phyloP scores from a whole-genome alignment of 1,284 basidiomycete species.

The Wallemia hederae region DNA sequence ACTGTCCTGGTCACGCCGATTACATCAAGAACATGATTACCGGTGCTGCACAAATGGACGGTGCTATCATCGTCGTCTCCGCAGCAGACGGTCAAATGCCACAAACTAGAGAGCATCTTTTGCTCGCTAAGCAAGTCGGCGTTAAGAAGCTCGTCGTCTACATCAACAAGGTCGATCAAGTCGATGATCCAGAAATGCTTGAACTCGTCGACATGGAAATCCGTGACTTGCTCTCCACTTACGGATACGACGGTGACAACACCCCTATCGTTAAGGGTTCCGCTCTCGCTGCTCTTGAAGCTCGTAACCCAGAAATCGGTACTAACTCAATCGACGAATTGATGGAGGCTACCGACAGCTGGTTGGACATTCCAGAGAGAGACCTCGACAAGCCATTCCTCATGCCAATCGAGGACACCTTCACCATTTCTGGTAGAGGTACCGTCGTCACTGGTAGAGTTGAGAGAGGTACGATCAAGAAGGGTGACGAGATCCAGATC shows the following conservation, averaged over 20 bases:
- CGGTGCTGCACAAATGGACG: conserved; percentile 96
- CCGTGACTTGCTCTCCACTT: conserved; percentile 74
- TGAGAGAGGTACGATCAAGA: conserved; percentile 74
- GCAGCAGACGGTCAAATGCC: conserved; percentile 99
- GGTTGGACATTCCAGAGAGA: conserved; percentile 83
- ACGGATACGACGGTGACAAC: conserved; percentile 87
- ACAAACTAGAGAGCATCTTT: conserved; percentile 90
- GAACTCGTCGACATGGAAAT: conserved; percentile 99
- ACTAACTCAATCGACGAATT: conserved; percentile 54
- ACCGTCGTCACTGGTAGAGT: conserved; percentile 95
- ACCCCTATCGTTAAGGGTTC: conserved; percentile 95
- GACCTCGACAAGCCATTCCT: conserved; percentile 96
- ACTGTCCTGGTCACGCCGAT: conserved; percentile 46
- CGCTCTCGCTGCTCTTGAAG: conserved; percentile 79
- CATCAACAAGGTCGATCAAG: conserved; percentile 97
- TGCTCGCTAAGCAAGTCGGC: conserved; percentile 91
- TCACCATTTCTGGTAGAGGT: conserved; percentile 93
- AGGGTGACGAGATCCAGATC: conserved; percentile 83
- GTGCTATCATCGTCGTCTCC: conserved; percentile 88
- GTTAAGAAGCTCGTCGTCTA: conserved; percentile 96
- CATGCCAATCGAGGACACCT: conserved; percentile 83
- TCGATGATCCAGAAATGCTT: conserved; percentile 91
- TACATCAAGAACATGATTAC: conserved; percentile 72
- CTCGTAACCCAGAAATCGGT: conserved; percentile 47
- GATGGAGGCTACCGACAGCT: conserved; percentile 63